A percentile compares a stretch with the other conserved stretches of the same genome.
Conservation (phyloP, 1,284 basidiomycete species). For the Boletus sp. region DNA sequence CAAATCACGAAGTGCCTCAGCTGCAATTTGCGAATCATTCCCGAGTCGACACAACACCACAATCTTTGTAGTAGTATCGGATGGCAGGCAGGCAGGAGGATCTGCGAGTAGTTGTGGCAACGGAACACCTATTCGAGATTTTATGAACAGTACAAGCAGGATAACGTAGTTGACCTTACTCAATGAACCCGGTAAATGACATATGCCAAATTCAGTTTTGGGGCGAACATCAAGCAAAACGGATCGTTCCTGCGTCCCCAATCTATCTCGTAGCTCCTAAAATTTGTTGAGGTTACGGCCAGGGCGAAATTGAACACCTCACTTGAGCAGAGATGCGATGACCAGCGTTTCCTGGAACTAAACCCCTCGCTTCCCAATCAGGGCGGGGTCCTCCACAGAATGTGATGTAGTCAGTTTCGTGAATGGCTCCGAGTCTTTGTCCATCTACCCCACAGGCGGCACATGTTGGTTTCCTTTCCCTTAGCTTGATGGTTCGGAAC, state of each 20-base stretch:
- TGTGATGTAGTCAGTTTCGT: constrained; percentile 66
- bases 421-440: constrained; percentile 42
- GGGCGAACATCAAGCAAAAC: constrained; percentile 82
- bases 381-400: constrained; percentile 71
- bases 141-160: neutral
- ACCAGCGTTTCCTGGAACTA: constrained; percentile 35
- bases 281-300: neutral
- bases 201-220: constrained; percentile 82
- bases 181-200: constrained; percentile 67
- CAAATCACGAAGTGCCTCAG: constrained; percentile 52
- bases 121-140: constrained; percentile 55
- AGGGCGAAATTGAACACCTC: constrained; percentile 6
- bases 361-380: constrained; percentile 58
- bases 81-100: constrained; percentile 43
- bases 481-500: constrained; percentile 80
- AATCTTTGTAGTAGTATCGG: constrained; percentile 28
- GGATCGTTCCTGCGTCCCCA: constrained; percentile 37
- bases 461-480: constrained; percentile 61
- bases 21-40: constrained; percentile 91
- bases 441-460: constrained; percentile 55
- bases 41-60: constrained; percentile 83
- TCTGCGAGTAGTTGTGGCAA: constrained; percentile 57
- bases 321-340: constrained; percentile 53
- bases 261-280: constrained; percentile 35
- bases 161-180: constrained; percentile 49